Evolutionary conservation across 345 rosid genomes (phyloP).

Genomic region (Populus deltoides): DNA sequence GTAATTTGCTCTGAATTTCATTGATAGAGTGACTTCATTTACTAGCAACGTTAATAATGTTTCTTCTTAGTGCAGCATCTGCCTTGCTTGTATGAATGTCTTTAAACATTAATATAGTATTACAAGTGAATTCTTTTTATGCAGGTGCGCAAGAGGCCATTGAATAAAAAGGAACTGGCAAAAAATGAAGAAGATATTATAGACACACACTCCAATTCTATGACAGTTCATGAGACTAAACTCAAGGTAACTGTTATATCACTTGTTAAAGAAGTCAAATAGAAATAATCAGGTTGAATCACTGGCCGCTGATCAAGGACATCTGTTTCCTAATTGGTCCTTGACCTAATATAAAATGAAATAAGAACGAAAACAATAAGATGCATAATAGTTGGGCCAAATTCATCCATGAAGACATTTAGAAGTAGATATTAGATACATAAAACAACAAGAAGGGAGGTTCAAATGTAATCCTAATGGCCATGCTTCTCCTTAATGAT

Average conservation of each 20-base stretch:
- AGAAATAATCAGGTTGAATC: not conserved
- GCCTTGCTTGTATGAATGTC: constrained; percentile 6
- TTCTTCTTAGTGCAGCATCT: not conserved
- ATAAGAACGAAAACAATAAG: not conserved
- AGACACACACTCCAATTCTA: constrained; percentile 65
- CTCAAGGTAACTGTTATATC: constrained; percentile 59
- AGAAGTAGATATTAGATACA: not conserved
- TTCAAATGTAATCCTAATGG: not conserved
- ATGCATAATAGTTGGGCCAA: not conserved
- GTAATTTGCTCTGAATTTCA: not conserved
- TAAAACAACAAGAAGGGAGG: not conserved
- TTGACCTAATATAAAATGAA: not conserved
- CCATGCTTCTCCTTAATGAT: constrained; percentile 1
- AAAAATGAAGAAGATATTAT: constrained; percentile 93
- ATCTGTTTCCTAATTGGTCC: not conserved
- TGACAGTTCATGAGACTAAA: constrained; percentile 92
- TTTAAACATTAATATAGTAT: not conserved
- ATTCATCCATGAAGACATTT: not conserved
- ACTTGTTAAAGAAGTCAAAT: not conserved
- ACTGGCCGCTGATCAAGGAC: not conserved
- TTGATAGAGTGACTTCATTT: constrained; percentile 9
- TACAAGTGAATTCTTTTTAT: constrained; percentile 14
- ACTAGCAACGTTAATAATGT: not conserved
- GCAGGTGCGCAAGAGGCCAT: constrained; percentile 97
- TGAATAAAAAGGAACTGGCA: constrained; percentile 88